Conservation (phyloP, 2,329 filamentous ascomycete genomes). For the Leptographium flavum region DNA sequence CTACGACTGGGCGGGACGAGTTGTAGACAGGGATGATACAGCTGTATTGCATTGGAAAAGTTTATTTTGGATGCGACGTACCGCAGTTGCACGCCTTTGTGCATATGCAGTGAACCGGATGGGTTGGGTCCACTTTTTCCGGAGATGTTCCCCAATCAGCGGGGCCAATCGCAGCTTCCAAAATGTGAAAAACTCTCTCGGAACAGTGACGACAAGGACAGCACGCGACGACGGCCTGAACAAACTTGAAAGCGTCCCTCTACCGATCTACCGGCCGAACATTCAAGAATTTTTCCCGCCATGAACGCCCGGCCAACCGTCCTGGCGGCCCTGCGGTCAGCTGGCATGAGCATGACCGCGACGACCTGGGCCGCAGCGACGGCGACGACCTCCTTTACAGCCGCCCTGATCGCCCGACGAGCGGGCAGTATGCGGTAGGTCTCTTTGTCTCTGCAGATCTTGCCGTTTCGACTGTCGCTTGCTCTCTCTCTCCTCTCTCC, state of each 20-base stretch:
- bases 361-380: no score
- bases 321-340: neutral
- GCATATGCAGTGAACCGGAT: no score
- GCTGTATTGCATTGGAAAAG: no score
- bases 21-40: constrained; percentile 29
- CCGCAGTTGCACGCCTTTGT: no score
- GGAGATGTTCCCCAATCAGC: no score
- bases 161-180: no score
- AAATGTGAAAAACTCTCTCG: no score
- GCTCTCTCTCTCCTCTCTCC: neutral
- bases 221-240: no score
- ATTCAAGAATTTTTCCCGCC: neutral
- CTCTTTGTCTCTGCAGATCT: neutral
- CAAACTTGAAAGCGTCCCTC: neutral
- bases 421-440: neutral
- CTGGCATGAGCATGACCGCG: neutral
- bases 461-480: neutral
- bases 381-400: neutral
- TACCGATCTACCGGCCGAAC: no score
- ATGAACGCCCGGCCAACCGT: neutral
- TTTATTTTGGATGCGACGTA: no score
- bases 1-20: constrained; percentile 61
- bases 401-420: neutral
- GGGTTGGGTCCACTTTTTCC: no score
- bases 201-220: no score